Evolutionary conservation across 177 flowering plant species (phyloP).

Genomic region (Vitis hybrid): DNA sequence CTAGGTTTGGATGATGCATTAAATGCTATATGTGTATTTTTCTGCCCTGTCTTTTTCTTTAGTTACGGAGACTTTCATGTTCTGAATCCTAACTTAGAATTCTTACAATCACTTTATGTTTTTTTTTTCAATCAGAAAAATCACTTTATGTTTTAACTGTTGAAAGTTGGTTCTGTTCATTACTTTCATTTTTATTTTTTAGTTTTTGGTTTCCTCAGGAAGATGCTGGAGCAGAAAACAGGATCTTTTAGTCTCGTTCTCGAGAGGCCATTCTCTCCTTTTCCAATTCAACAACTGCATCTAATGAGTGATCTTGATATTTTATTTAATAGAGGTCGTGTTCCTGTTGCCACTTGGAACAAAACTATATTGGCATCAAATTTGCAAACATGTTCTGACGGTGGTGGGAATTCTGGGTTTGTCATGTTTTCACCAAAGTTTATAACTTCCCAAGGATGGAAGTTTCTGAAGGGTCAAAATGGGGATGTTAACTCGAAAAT

Average conservation of each 20-base stretch:
- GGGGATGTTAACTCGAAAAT: conserved; percentile 23
- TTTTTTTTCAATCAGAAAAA: neutral
- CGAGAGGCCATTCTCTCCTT: conserved; percentile 85
- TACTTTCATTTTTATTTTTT: conserved; percentile 8
- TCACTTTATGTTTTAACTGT: neutral
- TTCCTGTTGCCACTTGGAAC: conserved; percentile 72
- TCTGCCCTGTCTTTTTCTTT: too few species aligned
- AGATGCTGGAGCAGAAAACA: conserved; percentile 52
- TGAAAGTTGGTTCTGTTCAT: conserved; percentile 8
- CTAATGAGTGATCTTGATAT: conserved; percentile 45
- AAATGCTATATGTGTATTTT: too few species aligned
- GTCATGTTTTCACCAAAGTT: conserved; percentile 63
- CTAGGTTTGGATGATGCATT: too few species aligned
- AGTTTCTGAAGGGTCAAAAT: conserved; percentile 35
- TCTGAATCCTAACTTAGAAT: too few species aligned
- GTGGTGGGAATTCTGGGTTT: conserved; percentile 71
- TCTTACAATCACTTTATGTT: too few species aligned
- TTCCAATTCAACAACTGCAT: conserved; percentile 75
- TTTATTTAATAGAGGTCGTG: conserved; percentile 68
- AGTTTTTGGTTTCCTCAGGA: conserved; percentile 45
- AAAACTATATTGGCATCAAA: conserved; percentile 41
- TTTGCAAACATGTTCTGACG: conserved; percentile 42
- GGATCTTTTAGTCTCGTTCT: conserved; percentile 73
- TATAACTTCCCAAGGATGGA: conserved; percentile 53
- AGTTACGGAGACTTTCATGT: too few species aligned